These are phyloP conservation scores for Zasmidium angulare DNA, from an alignment of 2,329 filamentous ascomycete genomes.

Conservation along the genomic window DNA sequence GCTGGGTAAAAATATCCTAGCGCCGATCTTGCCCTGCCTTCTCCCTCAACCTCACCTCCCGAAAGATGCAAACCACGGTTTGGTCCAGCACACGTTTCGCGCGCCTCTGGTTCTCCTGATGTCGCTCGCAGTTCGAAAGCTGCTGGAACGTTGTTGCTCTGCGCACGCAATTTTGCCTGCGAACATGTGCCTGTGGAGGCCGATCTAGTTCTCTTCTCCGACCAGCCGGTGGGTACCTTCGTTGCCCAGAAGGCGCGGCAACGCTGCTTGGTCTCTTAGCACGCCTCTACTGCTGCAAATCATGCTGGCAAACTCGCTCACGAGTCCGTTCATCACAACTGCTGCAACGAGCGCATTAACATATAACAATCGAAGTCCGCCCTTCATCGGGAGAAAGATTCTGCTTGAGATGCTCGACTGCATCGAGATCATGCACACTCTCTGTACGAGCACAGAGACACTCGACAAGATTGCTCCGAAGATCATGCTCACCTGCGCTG, in stretches of 20 bases:
- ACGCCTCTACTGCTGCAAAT: neutral
- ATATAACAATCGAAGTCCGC: neutral
- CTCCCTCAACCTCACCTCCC: neutral
- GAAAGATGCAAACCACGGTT: neutral
- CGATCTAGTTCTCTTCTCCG: neutral
- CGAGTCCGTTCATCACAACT: neutral
- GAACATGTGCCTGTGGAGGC: neutral
- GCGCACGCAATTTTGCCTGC: neutral
- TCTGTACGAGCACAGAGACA: too few relatives aligned
- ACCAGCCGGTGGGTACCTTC: neutral
- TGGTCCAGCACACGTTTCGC: neutral
- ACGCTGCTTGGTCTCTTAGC: neutral
- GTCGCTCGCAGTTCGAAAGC: neutral
- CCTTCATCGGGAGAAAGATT: neutral
- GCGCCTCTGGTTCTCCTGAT: neutral
- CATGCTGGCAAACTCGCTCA: neutral
- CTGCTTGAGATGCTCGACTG: neutral
- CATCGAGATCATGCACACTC: too few relatives aligned
- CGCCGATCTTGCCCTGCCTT: neutral
- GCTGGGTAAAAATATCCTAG: neutral
- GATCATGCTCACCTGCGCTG: neutral
- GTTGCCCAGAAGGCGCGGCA: neutral
- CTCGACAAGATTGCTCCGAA: neutral
- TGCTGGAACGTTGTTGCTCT: neutral
- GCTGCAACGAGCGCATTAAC: neutral